Percentiles rank a stretch among this genome's conserved stretches.
These are phyloP conservation scores for Cutaneotrichosporon mucoides DNA, from an alignment of 1,284 basidiomycete species.

Conservation along the genomic window DNA sequence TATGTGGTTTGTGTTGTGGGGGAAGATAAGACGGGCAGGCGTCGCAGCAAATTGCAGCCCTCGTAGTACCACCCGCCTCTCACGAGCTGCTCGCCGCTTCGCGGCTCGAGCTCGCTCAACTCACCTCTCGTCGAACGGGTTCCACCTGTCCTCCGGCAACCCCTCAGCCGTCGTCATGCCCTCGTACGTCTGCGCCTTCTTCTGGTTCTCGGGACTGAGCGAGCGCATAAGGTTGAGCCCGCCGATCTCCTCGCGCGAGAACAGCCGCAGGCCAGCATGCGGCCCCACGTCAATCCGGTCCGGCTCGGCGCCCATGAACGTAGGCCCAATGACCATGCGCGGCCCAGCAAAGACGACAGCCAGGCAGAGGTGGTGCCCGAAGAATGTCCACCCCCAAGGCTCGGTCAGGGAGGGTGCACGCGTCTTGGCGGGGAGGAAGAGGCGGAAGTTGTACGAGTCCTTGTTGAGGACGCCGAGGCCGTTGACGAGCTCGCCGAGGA, in stretches of 20 bases:
- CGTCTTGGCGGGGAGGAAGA: constrained; percentile 23
- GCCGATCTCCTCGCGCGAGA: constrained; percentile 38
- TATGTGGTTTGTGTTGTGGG: too few relatives aligned
- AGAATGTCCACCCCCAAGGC: constrained; percentile 45
- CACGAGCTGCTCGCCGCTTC: too few relatives aligned
- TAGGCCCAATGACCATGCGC: constrained; percentile 42
- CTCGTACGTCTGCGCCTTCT: constrained; percentile 32
- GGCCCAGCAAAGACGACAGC: constrained; percentile 39
- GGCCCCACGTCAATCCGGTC: constrained; percentile 43
- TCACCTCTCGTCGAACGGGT: constrained; percentile 43
- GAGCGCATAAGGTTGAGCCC: constrained; percentile 39
- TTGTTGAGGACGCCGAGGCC: constrained; percentile 39
- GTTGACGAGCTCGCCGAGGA: constrained; percentile 42
- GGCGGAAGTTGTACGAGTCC: constrained; percentile 45
- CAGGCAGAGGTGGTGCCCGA: constrained; percentile 46
- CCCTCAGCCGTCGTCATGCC: constrained; percentile 29
- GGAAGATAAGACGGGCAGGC: too few relatives aligned
- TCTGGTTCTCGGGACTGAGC: constrained; percentile 33
- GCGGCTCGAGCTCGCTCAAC: not conserved
- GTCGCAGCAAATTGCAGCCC: too few relatives aligned
- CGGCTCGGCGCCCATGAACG: constrained; percentile 46
- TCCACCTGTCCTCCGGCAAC: constrained; percentile 42
- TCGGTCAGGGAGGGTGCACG: constrained; percentile 9
- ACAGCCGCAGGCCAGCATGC: constrained; percentile 38
- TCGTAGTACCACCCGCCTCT: too few relatives aligned